Conservation (phyloP, 352 stramenopile genomes). For the Phytophthora vignae region DNA sequence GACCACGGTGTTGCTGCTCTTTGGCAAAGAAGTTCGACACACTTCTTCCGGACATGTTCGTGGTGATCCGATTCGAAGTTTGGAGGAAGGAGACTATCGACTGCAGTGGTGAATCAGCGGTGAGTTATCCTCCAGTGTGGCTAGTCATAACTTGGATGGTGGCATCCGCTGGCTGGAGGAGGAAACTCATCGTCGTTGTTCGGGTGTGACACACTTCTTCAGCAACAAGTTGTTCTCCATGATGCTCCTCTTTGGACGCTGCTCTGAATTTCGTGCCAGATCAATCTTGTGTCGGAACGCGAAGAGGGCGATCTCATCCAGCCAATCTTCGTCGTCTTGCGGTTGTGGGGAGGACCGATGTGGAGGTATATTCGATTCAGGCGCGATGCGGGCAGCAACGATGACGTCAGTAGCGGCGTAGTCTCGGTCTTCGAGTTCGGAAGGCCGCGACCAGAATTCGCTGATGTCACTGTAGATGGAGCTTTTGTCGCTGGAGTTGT, state of each 20-base stretch:
- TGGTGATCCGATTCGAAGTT: not conserved
- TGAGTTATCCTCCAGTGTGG: not conserved
- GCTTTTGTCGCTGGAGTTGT: conserved; percentile 11
- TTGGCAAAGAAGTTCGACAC: not conserved
- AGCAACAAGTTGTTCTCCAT: conserved; percentile 7
- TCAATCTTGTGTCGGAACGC: conserved; percentile 27
- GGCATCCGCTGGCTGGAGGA: not conserved
- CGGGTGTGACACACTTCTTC: conserved; percentile 9
- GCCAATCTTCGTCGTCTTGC: conserved; percentile 27
- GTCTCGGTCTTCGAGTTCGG: conserved; percentile 20
- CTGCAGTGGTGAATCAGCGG: not conserved
- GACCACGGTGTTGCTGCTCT: not conserved
- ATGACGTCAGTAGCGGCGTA: not conserved
- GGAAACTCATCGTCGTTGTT: not conserved
- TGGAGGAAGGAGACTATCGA: not conserved
- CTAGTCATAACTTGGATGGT: not conserved
- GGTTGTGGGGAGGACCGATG: conserved; percentile 1
- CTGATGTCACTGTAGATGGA: conserved; percentile 38
- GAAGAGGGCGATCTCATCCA: conserved; percentile 34
- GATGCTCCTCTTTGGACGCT: conserved; percentile 3
- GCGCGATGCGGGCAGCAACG: not conserved
- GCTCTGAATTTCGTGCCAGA: conserved; percentile 12
- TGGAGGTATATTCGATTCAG: not conserved
- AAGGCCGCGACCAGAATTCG: conserved; percentile 36
- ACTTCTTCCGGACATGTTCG: not conserved